Evolutionary conservation across 192 early-diverging fungal species (phyloP).

Genomic region (Mortierella hygrophila): DNA sequence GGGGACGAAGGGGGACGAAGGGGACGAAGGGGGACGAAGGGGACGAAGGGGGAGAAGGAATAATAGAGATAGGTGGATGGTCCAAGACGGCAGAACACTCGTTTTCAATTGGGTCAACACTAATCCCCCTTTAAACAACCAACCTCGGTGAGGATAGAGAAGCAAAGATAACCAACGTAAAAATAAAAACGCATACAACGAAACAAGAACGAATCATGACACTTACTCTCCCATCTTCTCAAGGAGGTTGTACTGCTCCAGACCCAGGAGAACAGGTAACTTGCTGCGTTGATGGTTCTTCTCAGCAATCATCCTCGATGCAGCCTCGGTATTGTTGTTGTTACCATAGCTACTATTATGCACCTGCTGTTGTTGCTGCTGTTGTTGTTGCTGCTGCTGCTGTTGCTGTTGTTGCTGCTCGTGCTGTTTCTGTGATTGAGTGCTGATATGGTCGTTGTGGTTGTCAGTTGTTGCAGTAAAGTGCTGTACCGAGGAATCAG

Average conservation of each 20-base stretch:
- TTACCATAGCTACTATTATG: constrained; percentile 1
- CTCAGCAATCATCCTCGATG: constrained; percentile 61
- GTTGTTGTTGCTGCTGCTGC: constrained; percentile 6
- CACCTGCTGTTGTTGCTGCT: not conserved
- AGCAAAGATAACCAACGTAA: not conserved
- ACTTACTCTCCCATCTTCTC: constrained; percentile 77
- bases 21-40: not conserved
- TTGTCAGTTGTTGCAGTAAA: not conserved
- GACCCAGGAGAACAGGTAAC: constrained; percentile 64
- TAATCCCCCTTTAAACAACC: not conserved
- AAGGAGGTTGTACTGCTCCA: constrained; percentile 66
- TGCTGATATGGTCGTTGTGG: not conserved
- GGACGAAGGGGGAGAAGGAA: not conserved
- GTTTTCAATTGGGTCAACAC: not conserved
- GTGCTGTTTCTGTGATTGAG: not conserved
- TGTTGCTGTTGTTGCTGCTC: constrained; percentile 3
- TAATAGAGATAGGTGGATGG: not conserved
- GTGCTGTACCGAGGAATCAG: constrained; percentile 5
- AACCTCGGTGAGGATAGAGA: not conserved
- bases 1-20: not conserved
- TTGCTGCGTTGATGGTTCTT: constrained; percentile 53
- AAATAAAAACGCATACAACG: too few relatives aligned
- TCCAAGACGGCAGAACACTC: not conserved
- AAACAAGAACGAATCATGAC: not conserved
- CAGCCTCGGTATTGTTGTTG: constrained; percentile 41